Conservation (phyloP, 805 yeast genomes). For the Ogataea trehaloabstinens region DNA sequence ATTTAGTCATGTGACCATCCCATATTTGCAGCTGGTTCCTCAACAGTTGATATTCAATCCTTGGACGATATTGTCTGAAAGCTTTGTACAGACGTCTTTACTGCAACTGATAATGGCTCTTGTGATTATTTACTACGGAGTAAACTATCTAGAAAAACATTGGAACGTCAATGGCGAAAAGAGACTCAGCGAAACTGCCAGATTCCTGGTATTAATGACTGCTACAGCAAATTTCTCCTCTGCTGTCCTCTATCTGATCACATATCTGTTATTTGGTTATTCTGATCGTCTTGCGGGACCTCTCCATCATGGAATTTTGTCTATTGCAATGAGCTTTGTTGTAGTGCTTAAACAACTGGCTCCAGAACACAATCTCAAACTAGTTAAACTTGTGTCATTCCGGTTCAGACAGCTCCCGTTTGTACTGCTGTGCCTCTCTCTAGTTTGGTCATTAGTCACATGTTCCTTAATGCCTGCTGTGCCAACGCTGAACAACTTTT, state of each 20-base stretch:
- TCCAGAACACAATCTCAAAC: conserved; percentile 53
- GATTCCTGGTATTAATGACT: conserved; percentile 53
- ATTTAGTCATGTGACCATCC: conserved; percentile 48
- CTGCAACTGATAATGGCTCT: conserved; percentile 43
- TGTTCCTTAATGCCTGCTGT: conserved; percentile 47
- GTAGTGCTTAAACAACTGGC: conserved; percentile 57
- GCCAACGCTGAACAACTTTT: conserved; percentile 58
- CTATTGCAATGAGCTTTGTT: conserved; percentile 51
- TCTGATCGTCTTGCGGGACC: conserved; percentile 40
- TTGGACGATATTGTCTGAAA: conserved; percentile 61
- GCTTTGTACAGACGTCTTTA: conserved; percentile 59
- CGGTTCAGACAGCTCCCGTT: conserved; percentile 68
- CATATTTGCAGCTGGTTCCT: conserved; percentile 61
- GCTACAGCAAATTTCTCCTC: conserved; percentile 53
- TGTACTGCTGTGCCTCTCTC: conserved; percentile 29
- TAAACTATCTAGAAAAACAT: conserved; percentile 48
- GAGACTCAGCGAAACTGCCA: conserved; percentile 40
- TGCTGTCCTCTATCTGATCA: conserved; percentile 35
- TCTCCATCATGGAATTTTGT: conserved; percentile 47
- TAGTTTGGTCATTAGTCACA: conserved; percentile 28
- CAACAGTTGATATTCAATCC: conserved; percentile 52
- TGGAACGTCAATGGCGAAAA: conserved; percentile 37
- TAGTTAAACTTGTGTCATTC: conserved; percentile 38
- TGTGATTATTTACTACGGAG: conserved; percentile 36
- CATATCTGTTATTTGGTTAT: conserved; percentile 32